phyloP scores from a whole-genome alignment of 495 filamentous ascomycete species.

The Trichoderma reesei region DNA sequence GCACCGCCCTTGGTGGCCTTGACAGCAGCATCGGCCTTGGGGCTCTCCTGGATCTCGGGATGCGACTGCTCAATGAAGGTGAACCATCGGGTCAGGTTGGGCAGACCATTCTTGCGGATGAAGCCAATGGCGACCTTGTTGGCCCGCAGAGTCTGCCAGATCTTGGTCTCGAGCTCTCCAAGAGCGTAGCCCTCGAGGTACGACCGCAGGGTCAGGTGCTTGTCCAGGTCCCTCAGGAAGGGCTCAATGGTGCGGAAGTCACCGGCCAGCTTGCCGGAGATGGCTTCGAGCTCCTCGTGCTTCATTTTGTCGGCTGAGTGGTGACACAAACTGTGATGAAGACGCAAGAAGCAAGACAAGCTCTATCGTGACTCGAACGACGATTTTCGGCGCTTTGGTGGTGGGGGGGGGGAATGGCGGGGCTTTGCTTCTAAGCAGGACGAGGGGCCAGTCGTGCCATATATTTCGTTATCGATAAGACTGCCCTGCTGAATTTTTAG shows the following conservation, averaged over 20 bases:
- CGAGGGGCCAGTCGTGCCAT: slow-evolving; percentile 5
- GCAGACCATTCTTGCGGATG: slow-evolving; percentile 65
- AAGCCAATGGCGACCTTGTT: slow-evolving; percentile 78
- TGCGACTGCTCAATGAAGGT: slow-evolving; percentile 72
- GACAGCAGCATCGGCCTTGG: slow-evolving; percentile 48
- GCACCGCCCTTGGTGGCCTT: slow-evolving; percentile 72
- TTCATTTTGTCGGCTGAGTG: slow-evolving; percentile 31
- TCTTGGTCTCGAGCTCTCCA: slow-evolving; percentile 65
- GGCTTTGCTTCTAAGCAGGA: slow-evolving; percentile 13
- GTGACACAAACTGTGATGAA: not conserved
- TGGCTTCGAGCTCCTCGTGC: slow-evolving; percentile 37
- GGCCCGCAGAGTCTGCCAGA: slow-evolving; percentile 77
- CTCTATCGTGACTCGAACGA: slow-evolving; percentile 18
- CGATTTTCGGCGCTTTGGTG: slow-evolving; percentile 10
- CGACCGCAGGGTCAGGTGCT: slow-evolving; percentile 75
- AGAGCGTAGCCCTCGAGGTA: slow-evolving; percentile 77
- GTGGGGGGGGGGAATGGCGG: slow-evolving; percentile 21
- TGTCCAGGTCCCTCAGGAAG: slow-evolving; percentile 67
- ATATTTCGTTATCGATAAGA: slow-evolving; percentile 1
- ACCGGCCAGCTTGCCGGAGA: slow-evolving; percentile 42
- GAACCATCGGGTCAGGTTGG: slow-evolving; percentile 84
- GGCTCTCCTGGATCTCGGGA: slow-evolving; percentile 50
- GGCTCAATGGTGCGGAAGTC: slow-evolving; percentile 77
- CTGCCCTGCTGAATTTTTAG: slow-evolving; percentile 3
- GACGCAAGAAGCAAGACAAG: not conserved